Evolutionary conservation across 805 yeast genomes (phyloP).

Genomic region (Ogataea salicorniae): DNA sequence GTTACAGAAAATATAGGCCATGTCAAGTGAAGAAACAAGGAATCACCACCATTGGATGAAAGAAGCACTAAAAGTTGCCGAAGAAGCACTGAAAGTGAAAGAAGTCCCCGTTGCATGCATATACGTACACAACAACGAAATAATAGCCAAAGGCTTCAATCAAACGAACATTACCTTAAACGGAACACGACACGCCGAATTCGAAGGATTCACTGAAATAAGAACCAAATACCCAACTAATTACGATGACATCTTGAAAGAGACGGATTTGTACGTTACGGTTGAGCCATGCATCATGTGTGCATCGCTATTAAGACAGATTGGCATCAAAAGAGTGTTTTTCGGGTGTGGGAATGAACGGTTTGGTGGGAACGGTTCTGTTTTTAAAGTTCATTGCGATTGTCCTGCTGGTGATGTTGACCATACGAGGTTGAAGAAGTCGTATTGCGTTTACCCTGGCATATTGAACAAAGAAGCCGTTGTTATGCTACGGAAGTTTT

Average conservation of each 20-base stretch:
- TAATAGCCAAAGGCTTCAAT: constrained; percentile 77
- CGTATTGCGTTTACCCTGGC: constrained; percentile 68
- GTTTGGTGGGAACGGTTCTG: constrained; percentile 96
- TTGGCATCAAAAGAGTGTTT: constrained; percentile 65
- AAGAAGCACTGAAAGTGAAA: constrained; percentile 53
- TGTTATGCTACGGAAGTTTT: constrained; percentile 73
- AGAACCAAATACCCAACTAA: constrained; percentile 28
- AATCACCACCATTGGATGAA: constrained; percentile 40
- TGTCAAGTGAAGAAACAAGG: constrained; percentile 2
- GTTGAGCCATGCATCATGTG: constrained; percentile 99
- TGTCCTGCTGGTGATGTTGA: constrained; percentile 5
- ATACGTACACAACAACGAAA: constrained; percentile 43
- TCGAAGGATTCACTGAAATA: constrained; percentile 65
- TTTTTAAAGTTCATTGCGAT: constrained; percentile 54
- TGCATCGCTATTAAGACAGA: constrained; percentile 82
- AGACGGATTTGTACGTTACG: constrained; percentile 77
- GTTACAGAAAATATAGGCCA: neutral
- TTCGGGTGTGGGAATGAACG: constrained; percentile 95
- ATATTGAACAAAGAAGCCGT: constrained; percentile 78
- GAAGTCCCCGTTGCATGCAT: constrained; percentile 89
- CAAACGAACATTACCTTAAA: constrained; percentile 79
- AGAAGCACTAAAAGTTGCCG: constrained; percentile 51
- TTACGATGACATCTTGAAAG: constrained; percentile 37
- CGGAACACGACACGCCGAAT: constrained; percentile 92
- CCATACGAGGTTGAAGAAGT: constrained; percentile 18